phyloP scores from a whole-genome alignment of 2,329 filamentous ascomycete species.

The Cadophora sp. region DNA sequence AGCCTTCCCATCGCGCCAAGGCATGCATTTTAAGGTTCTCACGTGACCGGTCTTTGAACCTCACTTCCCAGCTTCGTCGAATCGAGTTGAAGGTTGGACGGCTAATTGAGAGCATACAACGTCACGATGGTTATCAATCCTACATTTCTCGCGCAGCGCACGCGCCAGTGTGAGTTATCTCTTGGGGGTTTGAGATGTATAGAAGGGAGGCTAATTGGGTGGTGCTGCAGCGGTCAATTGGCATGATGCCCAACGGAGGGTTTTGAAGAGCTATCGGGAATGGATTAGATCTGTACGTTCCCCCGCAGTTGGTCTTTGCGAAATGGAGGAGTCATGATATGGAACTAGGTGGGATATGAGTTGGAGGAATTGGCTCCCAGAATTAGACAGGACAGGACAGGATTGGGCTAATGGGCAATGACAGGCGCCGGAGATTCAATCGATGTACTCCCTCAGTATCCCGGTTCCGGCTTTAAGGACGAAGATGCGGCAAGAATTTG shows the following conservation, averaged over 20 bases:
- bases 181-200: conserved; percentile 17
- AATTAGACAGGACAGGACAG: neutral
- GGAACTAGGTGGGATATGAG: neutral
- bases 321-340: neutral
- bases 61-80: conserved; percentile 30
- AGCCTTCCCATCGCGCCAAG: conserved; percentile 28
- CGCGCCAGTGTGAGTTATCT: conserved; percentile 72
- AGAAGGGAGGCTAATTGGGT: conserved; percentile 59
- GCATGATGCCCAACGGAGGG: conserved; percentile 85
- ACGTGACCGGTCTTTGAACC: conserved; percentile 29
- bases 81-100: conserved; percentile 1
- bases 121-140: conserved; percentile 84
- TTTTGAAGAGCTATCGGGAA: conserved; percentile 88
- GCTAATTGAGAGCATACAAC: conserved; percentile 16
- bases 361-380: neutral
- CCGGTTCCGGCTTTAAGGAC: conserved; percentile 88
- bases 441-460: conserved; percentile 93
- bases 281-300: conserved; percentile 91
- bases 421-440: conserved; percentile 95
- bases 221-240: conserved; percentile 77
- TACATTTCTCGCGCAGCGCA: conserved; percentile 86
- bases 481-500: conserved; percentile 95
- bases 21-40: conserved; percentile 11
- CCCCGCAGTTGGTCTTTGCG: neutral
- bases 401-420: conserved; percentile 29